These are phyloP conservation scores for Xylariaceae sp. DNA, from an alignment of 2,329 filamentous ascomycete genomes.

Conservation along the genomic window DNA sequence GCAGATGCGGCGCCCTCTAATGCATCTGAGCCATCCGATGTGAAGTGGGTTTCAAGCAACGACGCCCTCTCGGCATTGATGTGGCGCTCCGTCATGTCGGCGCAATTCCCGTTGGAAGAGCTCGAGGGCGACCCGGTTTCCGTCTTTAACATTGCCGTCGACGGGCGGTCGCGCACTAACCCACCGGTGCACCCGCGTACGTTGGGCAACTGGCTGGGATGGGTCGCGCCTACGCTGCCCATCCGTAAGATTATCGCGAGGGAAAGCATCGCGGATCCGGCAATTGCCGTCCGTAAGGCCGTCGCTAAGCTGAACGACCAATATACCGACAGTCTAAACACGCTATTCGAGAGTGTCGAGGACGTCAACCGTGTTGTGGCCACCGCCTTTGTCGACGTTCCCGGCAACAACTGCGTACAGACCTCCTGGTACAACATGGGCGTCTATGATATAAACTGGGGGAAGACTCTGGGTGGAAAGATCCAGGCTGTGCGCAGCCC, in stretches of 20 bases:
- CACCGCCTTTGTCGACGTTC: slow-evolving; percentile 36
- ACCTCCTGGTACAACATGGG: slow-evolving; percentile 35
- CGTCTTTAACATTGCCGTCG: slow-evolving; percentile 37
- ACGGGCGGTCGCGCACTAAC: slow-evolving; percentile 35
- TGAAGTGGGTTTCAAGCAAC: slow-evolving; percentile 33
- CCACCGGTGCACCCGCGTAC: slow-evolving; percentile 35
- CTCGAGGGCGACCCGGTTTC: slow-evolving; percentile 34
- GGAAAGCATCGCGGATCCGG: slow-evolving; percentile 33
- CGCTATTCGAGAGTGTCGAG: slow-evolving; percentile 32
- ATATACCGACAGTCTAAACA: slow-evolving; percentile 32
- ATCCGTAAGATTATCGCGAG: slow-evolving; percentile 32
- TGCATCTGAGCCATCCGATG: slow-evolving; percentile 26
- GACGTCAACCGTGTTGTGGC: slow-evolving; percentile 33
- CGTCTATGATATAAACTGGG: slow-evolving; percentile 35
- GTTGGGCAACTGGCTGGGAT: slow-evolving; percentile 39
- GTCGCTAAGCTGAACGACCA: slow-evolving; percentile 32
- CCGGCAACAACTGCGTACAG: slow-evolving; percentile 34
- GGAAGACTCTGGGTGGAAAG: slow-evolving; percentile 28
- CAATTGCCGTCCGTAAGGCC: slow-evolving; percentile 34
- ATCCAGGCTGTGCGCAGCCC: slow-evolving; percentile 34
- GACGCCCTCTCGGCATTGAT: slow-evolving; percentile 37
- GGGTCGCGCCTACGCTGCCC: slow-evolving; percentile 30
- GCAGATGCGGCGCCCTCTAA: slow-evolving; percentile 32
- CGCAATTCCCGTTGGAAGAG: slow-evolving; percentile 29
- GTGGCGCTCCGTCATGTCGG: slow-evolving; percentile 34